Percentiles rank a stretch among this genome's conserved stretches.
phyloP scores from a whole-genome alignment of 139 green algal genomes.

The Micromonas pusilla region DNA sequence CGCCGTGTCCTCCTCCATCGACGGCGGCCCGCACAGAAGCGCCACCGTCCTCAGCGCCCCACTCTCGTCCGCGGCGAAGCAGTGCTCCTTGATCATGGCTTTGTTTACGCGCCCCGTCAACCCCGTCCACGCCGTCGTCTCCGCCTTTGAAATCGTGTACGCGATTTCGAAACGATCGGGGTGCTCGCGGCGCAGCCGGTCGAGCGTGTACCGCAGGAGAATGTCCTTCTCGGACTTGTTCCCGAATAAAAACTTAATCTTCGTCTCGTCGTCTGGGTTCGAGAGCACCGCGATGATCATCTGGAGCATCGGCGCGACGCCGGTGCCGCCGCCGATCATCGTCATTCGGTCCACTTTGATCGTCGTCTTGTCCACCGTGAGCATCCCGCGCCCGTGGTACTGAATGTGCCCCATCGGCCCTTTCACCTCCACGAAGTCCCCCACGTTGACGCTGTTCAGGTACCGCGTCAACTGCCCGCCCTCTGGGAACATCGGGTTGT shows the following conservation, averaged over 20 bases:
- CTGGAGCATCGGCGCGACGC: constrained; percentile 48
- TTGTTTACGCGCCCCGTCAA: constrained; percentile 24
- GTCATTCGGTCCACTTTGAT: constrained; percentile 49
- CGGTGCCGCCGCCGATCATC: constrained; percentile 84
- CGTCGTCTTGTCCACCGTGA: constrained; percentile 24
- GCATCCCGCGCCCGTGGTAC: constrained; percentile 45
- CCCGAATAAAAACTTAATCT: constrained; percentile 30
- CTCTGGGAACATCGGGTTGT: constrained; percentile 72
- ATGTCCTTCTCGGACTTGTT: constrained; percentile 25
- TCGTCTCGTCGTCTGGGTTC: constrained; percentile 27
- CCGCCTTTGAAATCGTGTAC: constrained; percentile 9
- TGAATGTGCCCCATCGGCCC: constrained; percentile 81
- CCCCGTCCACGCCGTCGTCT: constrained; percentile 15
- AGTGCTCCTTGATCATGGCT: constrained; percentile 30
- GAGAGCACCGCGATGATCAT: constrained; percentile 23
- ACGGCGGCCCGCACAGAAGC: constrained; percentile 32
- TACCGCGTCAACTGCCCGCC: constrained; percentile 66
- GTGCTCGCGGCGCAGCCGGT: constrained; percentile 24
- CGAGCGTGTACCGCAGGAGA: constrained; percentile 27
- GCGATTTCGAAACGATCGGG: constrained; percentile 3
- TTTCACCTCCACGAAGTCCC: constrained; percentile 81
- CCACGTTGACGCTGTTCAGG: constrained; percentile 60
- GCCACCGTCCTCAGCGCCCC: not conserved
- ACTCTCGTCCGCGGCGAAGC: not conserved
- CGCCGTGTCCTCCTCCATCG: constrained; percentile 32